phyloP scores from a whole-genome alignment of 1,284 basidiomycete genomes.

The Pseudozyma thailandica region DNA sequence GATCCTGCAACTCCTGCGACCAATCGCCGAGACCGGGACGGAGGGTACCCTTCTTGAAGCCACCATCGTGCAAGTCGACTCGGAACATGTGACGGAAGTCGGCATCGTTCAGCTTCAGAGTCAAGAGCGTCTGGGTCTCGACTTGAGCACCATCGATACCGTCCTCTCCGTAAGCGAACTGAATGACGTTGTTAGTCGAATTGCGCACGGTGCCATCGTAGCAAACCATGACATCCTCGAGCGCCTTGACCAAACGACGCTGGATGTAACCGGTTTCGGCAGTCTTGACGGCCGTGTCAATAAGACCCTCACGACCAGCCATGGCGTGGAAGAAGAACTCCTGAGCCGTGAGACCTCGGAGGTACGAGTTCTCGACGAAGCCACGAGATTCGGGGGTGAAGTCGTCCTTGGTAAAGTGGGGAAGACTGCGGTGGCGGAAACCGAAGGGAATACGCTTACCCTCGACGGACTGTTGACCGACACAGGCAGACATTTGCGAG shows the following conservation, averaged over 20 bases:
- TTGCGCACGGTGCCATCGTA: slow-evolving; percentile 99
- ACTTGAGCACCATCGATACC: slow-evolving; percentile 99
- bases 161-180: slow-evolving; percentile 98
- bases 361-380: slow-evolving; percentile 99
- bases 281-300: slow-evolving; percentile 99
- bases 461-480: slow-evolving; percentile 97
- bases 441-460: slow-evolving; percentile 98
- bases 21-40: slow-evolving; percentile 97
- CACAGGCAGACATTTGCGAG: slow-evolving; percentile 99
- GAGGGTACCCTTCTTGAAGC: slow-evolving; percentile 75
- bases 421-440: slow-evolving; percentile 93
- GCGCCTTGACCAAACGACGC: slow-evolving; percentile 94
- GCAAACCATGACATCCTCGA: slow-evolving; percentile 96
- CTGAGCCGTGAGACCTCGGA: slow-evolving; percentile 94
- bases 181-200: slow-evolving; percentile 79
- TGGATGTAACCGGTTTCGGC: slow-evolving; percentile 99
- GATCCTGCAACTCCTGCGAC: slow-evolving; percentile 81
- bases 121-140: slow-evolving; percentile 92
- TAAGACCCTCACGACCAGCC: slow-evolving; percentile 98
- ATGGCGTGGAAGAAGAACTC: slow-evolving; percentile 99
- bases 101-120: slow-evolving; percentile 82
- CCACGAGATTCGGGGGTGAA: slow-evolving; percentile 98
- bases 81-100: slow-evolving; percentile 91
- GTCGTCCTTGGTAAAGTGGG: slow-evolving; percentile 98
- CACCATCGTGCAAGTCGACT: slow-evolving; percentile 79